Percentiles rank a stretch among this genome's conserved stretches.
phyloP scores from a whole-genome alignment of 805 yeast species.

The Yarrowia keelungensis region DNA sequence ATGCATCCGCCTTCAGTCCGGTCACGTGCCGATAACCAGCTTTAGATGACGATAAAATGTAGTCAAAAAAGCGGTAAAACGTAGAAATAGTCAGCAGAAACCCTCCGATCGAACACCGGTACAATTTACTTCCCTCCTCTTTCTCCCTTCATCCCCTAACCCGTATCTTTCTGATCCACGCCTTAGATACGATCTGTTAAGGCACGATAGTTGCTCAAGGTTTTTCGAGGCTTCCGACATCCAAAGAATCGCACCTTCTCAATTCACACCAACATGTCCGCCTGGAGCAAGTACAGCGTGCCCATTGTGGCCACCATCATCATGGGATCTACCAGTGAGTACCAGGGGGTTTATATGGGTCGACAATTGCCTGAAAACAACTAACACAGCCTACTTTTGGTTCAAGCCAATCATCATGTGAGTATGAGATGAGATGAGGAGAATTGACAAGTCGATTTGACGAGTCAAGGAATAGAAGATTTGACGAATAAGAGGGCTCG shows the following conservation, averaged over 20 bases:
- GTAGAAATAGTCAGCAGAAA: no score
- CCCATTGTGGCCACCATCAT: conserved; percentile 27
- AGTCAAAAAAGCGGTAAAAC: no score
- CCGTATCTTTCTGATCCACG: background rate
- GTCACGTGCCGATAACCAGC: background rate
- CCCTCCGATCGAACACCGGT: no score
- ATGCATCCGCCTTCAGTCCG: background rate
- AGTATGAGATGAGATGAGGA: background rate
- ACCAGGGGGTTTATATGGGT: background rate
- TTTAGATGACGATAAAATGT: no score
- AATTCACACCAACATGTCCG: conserved; percentile 8
- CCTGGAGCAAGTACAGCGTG: conserved; percentile 32
- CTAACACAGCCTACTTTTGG: conserved; percentile 39
- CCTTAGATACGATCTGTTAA: background rate
- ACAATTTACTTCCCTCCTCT: no score
- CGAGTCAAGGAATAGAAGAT: no score
- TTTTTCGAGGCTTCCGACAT: conserved; percentile 4
- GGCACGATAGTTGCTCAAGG: conserved; percentile 24
- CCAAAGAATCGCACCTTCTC: background rate
- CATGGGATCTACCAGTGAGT: conserved; percentile 37
- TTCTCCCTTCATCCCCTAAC: background rate
- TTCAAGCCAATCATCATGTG: conserved; percentile 39
- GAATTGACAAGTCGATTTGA: no score
- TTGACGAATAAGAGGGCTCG: no score
- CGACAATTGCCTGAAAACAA: background rate